Evolutionary conservation across 1,139 yeast species (phyloP), one percentile per base, ranked within the genome.

Genomic region (Torulaspora globosa): DNA sequence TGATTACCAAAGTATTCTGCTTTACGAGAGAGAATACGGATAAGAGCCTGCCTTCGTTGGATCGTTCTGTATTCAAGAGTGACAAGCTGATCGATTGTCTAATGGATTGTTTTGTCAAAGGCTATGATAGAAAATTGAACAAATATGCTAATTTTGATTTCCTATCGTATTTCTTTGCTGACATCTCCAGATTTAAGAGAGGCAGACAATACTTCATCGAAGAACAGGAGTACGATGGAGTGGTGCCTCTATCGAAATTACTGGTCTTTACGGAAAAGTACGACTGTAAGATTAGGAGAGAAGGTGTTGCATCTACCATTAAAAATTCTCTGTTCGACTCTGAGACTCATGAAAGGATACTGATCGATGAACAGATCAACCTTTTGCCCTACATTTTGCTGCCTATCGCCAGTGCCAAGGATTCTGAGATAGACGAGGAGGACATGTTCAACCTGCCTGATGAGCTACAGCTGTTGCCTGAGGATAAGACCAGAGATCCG

Each of bases 261-360:
- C 72, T 88, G 49, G 95, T 84, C 0, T 88, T 88, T 68, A 86
- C 96, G 2, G 95, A 86, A 60, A 80, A 82, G 58, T 81, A 81
- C 58, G 90, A 83, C 54, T 75, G 87, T 16, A 81, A 80, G 57
- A 79, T 80, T 29, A 80, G 97, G 70, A 78, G 97, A 66, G 90
- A 84, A 64, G 97, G 96, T 59, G 92, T 88, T 41, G 95, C 96
- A 1, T 84, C 95, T 2, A 86, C 96, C 4, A 85, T 92, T 56
- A 92, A 92, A 63, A 92, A 92, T 68, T 79, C 94, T 0, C 71
- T 90, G 43, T 92, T 92, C 61, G 96, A 90, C 62, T 73, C 87
- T 2, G 77, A 81, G 36, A 69, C 78, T 35, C 97, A 92, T 60
- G 69, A 70, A 58, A 67, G 65, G 31, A 70, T 92, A 40, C 67